Base-by-base conservation (phyloP, 352 stramenopile species). In the Phytophthora ramorum region DNA sequence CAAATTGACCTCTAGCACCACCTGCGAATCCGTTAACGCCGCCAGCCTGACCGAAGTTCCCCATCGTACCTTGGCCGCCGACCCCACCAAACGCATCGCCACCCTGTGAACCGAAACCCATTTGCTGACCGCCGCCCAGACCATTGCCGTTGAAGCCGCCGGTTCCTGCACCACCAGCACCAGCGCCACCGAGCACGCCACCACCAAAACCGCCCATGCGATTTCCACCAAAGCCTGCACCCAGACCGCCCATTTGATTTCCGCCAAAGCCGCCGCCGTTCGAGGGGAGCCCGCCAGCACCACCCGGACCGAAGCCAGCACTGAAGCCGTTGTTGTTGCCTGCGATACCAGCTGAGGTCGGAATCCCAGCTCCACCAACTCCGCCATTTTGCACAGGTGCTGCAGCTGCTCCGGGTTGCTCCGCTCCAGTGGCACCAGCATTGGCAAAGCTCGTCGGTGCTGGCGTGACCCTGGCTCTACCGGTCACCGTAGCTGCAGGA, bases 401-500 rank as follows among this genome's bases (percentile, higher is more conserved):
- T 44, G 30, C 16, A 48, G 37, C 5, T 38, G 13, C 43, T 48
- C 38, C 38, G 16, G 48, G 46, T 50, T 50, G 58, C 47, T 72
- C 41, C 20, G 10, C 35, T 54, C 19, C 52, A 65, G 52, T 30
- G 16, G 13, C 0, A 17, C 17, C 50, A 6, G 24, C 26, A 51
- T 17, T 20, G 28, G 53, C 30, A 35, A 46, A 44, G 19, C 8
- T 62, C 14, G 58, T 74, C 16, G 47, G 60, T 66, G 69, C 59
- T 26, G 53, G 66, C 10, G 46, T 77, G 59, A 58, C 30, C 40
- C n/a, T 72, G 16, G 55, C 34, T 62, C 24, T 35, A 4, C 41
- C n/a, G 10, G 59, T 37, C 3, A 24, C 19, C 4, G 66, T 70
- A 2, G 66, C 47, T 19, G 66, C 66, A 14, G 60, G 54, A 1